Evolutionary conservation across 2,329 filamentous ascomycete genomes (phyloP).

Genomic region (Aureobasidium uvarum): DNA sequence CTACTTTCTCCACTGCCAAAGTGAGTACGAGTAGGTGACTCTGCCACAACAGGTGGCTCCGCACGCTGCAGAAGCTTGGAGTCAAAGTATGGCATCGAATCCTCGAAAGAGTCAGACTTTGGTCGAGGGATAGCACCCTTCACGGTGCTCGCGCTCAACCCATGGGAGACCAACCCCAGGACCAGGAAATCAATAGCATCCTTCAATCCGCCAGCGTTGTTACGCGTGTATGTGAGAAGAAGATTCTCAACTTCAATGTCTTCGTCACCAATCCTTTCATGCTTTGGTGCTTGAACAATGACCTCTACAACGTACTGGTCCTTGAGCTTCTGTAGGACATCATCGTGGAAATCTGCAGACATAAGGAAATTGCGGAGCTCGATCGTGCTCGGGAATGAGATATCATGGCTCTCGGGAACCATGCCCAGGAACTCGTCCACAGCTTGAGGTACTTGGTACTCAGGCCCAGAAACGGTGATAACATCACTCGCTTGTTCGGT

Average conservation of each 20-base stretch:
- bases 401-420: conserved; percentile 94
- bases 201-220: conserved; percentile 91
- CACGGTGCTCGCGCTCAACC: conserved; percentile 82
- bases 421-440: conserved; percentile 96
- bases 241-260: conserved; percentile 47
- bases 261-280: conserved; percentile 43
- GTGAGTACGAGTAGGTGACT: conserved; percentile 81
- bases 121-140: conserved; percentile 96
- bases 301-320: conserved; percentile 90
- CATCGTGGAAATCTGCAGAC: conserved; percentile 74
- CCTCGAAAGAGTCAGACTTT: conserved; percentile 97
- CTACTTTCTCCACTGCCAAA: conserved; percentile 71
- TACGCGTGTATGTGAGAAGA: conserved; percentile 73
- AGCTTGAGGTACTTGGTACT: conserved; percentile 97
- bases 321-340: conserved; percentile 80
- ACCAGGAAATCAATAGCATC: conserved; percentile 96
- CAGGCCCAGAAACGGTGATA: conserved; percentile 90
- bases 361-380: conserved; percentile 79
- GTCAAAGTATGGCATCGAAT: conserved; percentile 94
- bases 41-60: conserved; percentile 70
- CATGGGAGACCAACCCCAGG: conserved; percentile 77
- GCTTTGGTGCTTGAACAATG: conserved; percentile 59
- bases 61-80: conserved; percentile 95
- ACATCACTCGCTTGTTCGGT: conserved; percentile 97
- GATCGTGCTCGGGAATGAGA: conserved; percentile 73